Percentiles rank a stretch among this genome's conserved stretches.
Conservation (phyloP, 139 green algal species). For the Picochlorum sp. region DNA sequence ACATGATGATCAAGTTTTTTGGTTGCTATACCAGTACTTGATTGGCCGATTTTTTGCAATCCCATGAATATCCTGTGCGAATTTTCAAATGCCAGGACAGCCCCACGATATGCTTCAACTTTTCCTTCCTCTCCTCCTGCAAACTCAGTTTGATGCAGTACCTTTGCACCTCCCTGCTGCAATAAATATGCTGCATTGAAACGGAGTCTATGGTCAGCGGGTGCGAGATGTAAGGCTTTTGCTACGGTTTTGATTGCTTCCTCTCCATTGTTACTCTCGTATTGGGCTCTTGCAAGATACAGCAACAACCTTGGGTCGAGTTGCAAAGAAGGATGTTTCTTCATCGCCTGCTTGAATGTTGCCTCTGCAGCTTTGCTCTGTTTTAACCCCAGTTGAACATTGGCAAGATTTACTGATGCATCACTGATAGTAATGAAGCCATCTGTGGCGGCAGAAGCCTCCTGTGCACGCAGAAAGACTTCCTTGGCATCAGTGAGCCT, state of each 20-base stretch:
- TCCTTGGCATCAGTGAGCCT: slow-evolving; percentile 55
- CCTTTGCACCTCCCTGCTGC: slow-evolving; percentile 44
- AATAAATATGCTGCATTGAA: slow-evolving; percentile 74
- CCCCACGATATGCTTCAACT: slow-evolving; percentile 29
- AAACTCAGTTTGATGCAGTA: background rate
- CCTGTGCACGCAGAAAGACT: slow-evolving; percentile 60
- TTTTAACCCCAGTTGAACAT: slow-evolving; percentile 54
- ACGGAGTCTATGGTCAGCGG: slow-evolving; percentile 54
- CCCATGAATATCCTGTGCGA: slow-evolving; percentile 27
- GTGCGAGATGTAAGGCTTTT: slow-evolving; percentile 63
- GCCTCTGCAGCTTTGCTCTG: slow-evolving; percentile 47
- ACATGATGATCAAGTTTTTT: slow-evolving; percentile 49
- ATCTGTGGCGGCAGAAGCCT: slow-evolving; percentile 39
- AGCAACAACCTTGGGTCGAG: slow-evolving; percentile 30
- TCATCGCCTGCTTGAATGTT: slow-evolving; percentile 56
- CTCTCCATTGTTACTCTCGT: slow-evolving; percentile 56
- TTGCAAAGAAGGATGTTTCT: slow-evolving; percentile 41
- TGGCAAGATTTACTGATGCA: slow-evolving; percentile 58
- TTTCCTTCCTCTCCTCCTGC: background rate
- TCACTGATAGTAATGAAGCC: slow-evolving; percentile 56
- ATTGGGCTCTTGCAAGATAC: slow-evolving; percentile 50
- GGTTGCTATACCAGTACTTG: slow-evolving; percentile 31
- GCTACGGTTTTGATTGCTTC: slow-evolving; percentile 56
- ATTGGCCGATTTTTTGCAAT: slow-evolving; percentile 10
- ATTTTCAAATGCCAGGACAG: slow-evolving; percentile 31